Conservation (phyloP, 2,329 filamentous ascomycete species). For the Colletotrichum sp. region DNA sequence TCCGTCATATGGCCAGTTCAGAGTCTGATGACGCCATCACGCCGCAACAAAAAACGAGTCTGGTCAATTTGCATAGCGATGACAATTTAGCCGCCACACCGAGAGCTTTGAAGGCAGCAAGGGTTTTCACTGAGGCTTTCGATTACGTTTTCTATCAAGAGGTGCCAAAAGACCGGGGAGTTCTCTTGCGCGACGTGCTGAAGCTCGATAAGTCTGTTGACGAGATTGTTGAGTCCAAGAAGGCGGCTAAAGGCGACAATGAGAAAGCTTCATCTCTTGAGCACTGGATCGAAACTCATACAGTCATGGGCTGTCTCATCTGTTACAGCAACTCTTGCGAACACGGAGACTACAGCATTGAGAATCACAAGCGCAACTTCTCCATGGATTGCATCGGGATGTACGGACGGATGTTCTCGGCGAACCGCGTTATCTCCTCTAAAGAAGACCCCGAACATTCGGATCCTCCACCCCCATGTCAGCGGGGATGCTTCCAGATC, state of each 20-base stretch:
- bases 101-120: slow-evolving; percentile 43
- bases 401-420: slow-evolving; percentile 20
- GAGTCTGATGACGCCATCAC: slow-evolving; percentile 54
- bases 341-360: slow-evolving; percentile 62
- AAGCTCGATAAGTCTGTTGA: slow-evolving; percentile 60
- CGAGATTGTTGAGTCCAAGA: slow-evolving; percentile 58
- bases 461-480: slow-evolving; percentile 33
- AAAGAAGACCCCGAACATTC: neutral
- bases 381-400: slow-evolving; percentile 46
- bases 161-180: slow-evolving; percentile 34
- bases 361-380: slow-evolving; percentile 58
- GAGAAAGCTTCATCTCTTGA: slow-evolving; percentile 33
- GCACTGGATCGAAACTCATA: slow-evolving; percentile 56
- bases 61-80: slow-evolving; percentile 53
- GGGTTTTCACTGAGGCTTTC: slow-evolving; percentile 62
- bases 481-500: slow-evolving; percentile 48
- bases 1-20: slow-evolving; percentile 57
- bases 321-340: slow-evolving; percentile 67
- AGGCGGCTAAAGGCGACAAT: slow-evolving; percentile 49
- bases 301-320: slow-evolving; percentile 61
- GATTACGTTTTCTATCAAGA: slow-evolving; percentile 56
- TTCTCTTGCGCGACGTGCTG: slow-evolving; percentile 58
- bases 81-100: slow-evolving; percentile 43
- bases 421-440: slow-evolving; percentile 12
- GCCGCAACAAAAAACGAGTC: slow-evolving; percentile 58